phyloP scores from a whole-genome alignment of 257 asterid genomes.

The Solanum chmielewskii region DNA sequence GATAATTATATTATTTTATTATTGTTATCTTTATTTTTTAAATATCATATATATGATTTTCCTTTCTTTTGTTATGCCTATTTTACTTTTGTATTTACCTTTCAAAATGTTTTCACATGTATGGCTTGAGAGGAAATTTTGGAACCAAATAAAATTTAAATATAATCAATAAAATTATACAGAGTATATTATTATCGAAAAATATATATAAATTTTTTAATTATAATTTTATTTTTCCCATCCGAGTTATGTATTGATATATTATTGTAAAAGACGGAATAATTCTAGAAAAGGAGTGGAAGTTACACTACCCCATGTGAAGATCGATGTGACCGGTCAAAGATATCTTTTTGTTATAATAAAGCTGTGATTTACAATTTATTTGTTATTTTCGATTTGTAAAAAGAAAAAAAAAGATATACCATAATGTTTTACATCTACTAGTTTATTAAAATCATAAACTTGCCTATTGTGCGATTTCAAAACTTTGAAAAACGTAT shows the following conservation, averaged over 20 bases:
- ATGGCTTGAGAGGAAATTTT: neutral
- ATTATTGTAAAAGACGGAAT: neutral
- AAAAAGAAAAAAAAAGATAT: neutral
- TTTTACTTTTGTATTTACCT: neutral
- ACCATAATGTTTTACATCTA: neutral
- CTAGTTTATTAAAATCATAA: neutral
- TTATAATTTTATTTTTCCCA: neutral
- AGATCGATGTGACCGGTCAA: neutral
- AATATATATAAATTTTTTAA: neutral
- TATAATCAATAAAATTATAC: too few relatives aligned
- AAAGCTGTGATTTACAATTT: neutral
- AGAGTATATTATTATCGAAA: rapidly evolving
- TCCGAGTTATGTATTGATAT: neutral
- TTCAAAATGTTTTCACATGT: neutral
- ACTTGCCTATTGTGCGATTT: neutral
- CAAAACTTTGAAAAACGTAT: neutral
- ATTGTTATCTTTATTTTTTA: neutral
- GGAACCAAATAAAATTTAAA: rapidly evolving
- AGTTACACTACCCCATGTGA: neutral
- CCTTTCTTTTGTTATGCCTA: neutral
- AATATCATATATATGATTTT: too few relatives aligned
- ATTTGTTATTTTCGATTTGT: neutral
- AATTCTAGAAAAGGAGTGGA: neutral
- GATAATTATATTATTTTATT: neutral
- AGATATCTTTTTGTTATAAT: neutral